Conservation (phyloP, 768 basidiomycete genomes). For the Terana coerulea region DNA sequence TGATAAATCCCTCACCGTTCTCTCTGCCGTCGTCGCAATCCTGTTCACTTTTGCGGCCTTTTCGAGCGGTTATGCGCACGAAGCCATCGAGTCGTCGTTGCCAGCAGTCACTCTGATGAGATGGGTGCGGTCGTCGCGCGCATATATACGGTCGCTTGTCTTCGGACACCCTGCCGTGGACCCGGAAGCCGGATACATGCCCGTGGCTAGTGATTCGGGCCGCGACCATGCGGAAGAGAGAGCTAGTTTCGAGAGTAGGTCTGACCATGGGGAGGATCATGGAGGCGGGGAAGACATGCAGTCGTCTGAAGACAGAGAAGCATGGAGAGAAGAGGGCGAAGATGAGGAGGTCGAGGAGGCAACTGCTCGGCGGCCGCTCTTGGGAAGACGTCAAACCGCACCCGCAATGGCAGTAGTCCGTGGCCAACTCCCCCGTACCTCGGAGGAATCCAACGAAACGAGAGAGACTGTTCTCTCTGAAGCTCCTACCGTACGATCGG, state of each 20-base stretch:
- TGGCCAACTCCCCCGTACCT: slow-evolving; percentile 1
- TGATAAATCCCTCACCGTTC: slow-evolving; percentile 19
- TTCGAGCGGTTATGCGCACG: slow-evolving; percentile 19
- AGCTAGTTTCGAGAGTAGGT: slow-evolving; percentile 2
- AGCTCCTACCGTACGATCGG: background rate
- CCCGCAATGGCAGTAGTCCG: background rate
- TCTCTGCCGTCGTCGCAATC: slow-evolving; percentile 25
- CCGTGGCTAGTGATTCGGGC: slow-evolving; percentile 10
- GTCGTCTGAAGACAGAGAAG: too few species aligned
- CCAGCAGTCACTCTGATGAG: background rate
- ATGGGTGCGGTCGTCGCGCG: slow-evolving; percentile 5
- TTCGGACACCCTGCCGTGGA: slow-evolving; percentile 8
- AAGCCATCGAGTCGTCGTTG: slow-evolving; percentile 16
- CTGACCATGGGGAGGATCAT: slow-evolving; percentile 7
- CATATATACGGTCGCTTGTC: slow-evolving; percentile 7
- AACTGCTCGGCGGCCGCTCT: background rate
- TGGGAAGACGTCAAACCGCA: background rate
- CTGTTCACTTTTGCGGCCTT: slow-evolving; percentile 26
- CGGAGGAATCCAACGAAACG: background rate
- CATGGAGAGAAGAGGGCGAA: slow-evolving; percentile 11
- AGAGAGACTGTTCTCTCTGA: background rate
- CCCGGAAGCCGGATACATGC: slow-evolving; percentile 17
- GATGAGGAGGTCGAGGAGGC: slow-evolving; percentile 5
- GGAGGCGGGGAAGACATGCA: slow-evolving; percentile 7
- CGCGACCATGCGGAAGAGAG: slow-evolving; percentile 1